Base-by-base conservation (phyloP, 148 eudicot species). In the Vaccinium macrocarpon region DNA sequence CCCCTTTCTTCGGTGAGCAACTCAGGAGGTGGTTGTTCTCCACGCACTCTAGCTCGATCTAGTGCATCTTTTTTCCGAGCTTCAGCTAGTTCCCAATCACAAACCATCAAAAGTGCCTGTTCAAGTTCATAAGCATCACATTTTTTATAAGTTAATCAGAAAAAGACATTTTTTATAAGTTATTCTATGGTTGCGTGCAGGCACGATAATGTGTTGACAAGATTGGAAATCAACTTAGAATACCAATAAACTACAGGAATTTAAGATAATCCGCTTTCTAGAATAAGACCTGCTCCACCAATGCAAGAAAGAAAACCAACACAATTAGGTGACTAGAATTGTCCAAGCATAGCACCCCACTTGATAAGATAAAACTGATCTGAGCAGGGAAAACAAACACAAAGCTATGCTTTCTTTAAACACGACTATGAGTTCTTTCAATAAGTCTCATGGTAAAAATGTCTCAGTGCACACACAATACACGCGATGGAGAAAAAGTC, bases 1-100 rank as follows among this genome's bases (percentile, higher is more conserved):
- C 99, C 99, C 88, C 99, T 93, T 83, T 95, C 98, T 91, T 95
- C 96, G 74, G 94, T 95, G 84, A 93, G 93, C 79, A 93, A 88
- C 88, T 95, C 98, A 52, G 94, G 90, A 78, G 98, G 92, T 76
- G 95, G 94, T 68, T 88, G 92, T 91, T 95, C 98, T 80, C 98
- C 98, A 85, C 98, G 94, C 85, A 95, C 95, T 89, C 93, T 88
- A 79, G 98, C 98, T 78, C 96, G 94, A 81, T 92, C 98, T 66
- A 91, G 82, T 56, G 94, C 90, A 82, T 97, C 99, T 87, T 90
- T 95, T 86, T 91, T 94, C 83, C 93, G 92, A 64, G 91, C 94
- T 92, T 94, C 99, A 77, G 91, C 91, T 82, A 97, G 84, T 85
- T 97, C 99, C 99, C 98, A 97, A 75, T 94, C 94, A 83, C 93